Conservation (phyloP, 768 basidiomycete genomes). For the Pleurotus pulmonarius region DNA sequence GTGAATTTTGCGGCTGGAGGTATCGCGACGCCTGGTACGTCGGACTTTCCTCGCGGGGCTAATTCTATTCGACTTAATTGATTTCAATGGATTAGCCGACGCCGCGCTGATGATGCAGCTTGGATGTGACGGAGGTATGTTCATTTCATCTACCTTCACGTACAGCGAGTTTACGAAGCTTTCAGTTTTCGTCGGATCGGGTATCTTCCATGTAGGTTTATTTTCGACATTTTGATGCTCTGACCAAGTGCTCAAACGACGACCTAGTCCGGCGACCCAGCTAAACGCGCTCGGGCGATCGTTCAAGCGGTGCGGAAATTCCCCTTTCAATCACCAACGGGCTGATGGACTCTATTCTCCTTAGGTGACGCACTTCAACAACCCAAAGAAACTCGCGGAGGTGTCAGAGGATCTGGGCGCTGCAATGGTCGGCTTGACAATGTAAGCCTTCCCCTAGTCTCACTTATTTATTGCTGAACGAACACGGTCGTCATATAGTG, state of each 20-base stretch:
- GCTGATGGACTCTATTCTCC: constrained; percentile 10
- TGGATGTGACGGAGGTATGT: constrained; percentile 90
- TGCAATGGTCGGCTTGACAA: constrained; percentile 92
- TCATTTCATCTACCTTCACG: background rate
- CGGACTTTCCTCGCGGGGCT: background rate
- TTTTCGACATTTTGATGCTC: background rate
- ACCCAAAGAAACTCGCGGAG: constrained; percentile 88
- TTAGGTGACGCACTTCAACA: constrained; percentile 94
- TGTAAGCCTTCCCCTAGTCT: constrained; percentile 45
- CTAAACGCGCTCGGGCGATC: constrained; percentile 90
- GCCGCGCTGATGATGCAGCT: constrained; percentile 99
- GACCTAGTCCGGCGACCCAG: constrained; percentile 82
- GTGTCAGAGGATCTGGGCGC: constrained; percentile 81
- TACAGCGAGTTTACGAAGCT: constrained; percentile 9
- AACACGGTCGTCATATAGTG: constrained; percentile 33
- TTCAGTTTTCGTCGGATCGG: constrained; percentile 94
- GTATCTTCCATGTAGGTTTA: constrained; percentile 78
- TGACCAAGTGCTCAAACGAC: background rate
- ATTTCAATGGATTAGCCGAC: constrained; percentile 55
- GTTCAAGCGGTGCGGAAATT: constrained; percentile 77
- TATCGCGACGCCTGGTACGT: constrained; percentile 81
- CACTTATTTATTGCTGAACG: constrained; percentile 1
- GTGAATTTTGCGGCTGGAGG: constrained; percentile 98
- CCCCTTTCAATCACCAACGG: background rate
- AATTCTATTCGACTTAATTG: constrained; percentile 10